These are phyloP conservation scores for Fusarium austroafricanum DNA, from an alignment of 2,329 filamentous ascomycete genomes.

Conservation along the genomic window DNA sequence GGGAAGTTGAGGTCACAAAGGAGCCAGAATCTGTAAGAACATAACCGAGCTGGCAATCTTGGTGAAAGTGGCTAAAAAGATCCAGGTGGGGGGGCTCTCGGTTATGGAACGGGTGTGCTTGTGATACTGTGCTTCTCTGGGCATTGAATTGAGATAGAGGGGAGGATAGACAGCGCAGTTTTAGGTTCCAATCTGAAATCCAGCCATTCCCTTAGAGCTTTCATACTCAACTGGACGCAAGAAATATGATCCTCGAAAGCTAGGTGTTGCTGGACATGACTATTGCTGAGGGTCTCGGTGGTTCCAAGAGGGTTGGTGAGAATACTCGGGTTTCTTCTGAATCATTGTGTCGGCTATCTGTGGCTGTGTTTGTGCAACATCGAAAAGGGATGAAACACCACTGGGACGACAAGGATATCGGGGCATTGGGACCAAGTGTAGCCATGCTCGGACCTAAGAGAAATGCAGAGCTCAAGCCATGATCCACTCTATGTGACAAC, in stretches of 20 bases:
- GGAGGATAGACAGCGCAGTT: not conserved
- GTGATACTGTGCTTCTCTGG: conserved; percentile 8
- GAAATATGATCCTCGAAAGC: not conserved
- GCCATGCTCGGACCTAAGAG: conserved; percentile 2
- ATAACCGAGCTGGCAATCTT: not conserved
- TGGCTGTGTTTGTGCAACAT: not conserved
- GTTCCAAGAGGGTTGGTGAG: not conserved
- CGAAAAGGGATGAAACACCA: conserved; percentile 18
- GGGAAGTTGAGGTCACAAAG: not conserved
- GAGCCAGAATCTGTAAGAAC: not conserved
- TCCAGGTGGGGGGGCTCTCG: not conserved
- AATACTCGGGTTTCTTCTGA: not conserved
- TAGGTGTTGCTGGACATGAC: not conserved
- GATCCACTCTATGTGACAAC: not conserved
- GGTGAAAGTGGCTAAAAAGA: not conserved
- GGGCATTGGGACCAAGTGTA: conserved; percentile 1
- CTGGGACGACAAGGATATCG: conserved; percentile 1
- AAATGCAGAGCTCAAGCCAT: conserved; percentile 11
- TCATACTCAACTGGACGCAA: not conserved
- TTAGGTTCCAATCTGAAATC: not conserved
- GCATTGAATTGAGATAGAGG: not conserved
- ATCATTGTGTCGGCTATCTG: not conserved
- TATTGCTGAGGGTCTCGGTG: not conserved
- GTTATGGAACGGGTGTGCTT: conserved; percentile 12
- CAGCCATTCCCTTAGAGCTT: not conserved